Evolutionary conservation across 1,284 basidiomycete species (phyloP).

Genomic region (Hymenochaete sp.): DNA sequence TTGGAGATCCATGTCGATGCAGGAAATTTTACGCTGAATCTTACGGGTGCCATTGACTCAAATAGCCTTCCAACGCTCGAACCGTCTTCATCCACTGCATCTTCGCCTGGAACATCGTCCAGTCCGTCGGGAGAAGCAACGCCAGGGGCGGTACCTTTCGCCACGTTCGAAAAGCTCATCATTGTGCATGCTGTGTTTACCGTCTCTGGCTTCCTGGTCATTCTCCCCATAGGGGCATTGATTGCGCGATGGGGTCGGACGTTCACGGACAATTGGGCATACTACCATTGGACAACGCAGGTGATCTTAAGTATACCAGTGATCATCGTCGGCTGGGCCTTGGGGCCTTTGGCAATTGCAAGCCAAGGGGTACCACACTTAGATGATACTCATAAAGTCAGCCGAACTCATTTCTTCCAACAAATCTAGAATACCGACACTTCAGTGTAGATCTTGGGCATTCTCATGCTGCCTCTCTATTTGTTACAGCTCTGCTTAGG

Average conservation of each 20-base stretch:
- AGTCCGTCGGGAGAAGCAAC: background rate
- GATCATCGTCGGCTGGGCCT: conserved; percentile 40
- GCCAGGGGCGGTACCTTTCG: conserved; percentile 3
- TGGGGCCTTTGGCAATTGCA: conserved; percentile 43
- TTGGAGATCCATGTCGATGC: conserved; percentile 40
- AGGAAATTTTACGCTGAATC: conserved; percentile 38
- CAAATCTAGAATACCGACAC: background rate
- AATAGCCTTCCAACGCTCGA: conserved; percentile 13
- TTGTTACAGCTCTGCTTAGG: conserved; percentile 49
- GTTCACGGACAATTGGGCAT: conserved; percentile 51
- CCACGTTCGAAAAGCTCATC: conserved; percentile 32
- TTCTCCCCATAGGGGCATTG: conserved; percentile 51
- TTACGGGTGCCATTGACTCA: conserved; percentile 32
- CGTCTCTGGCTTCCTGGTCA: conserved; percentile 48
- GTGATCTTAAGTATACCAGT: conserved; percentile 41
- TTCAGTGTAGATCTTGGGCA: conserved; percentile 40
- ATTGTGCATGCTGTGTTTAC: conserved; percentile 46
- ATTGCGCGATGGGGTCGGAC: conserved; percentile 54
- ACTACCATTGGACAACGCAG: conserved; percentile 42
- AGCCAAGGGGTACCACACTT: conserved; percentile 37
- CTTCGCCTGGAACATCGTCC: conserved; percentile 6
- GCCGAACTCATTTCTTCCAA: background rate
- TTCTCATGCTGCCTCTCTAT: conserved; percentile 46
- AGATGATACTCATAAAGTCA: conserved; percentile 42
- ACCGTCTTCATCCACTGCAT: conserved; percentile 7